These are phyloP conservation scores for Xylariomycetidae sp. DNA, from an alignment of 2,329 filamentous ascomycete genomes.

Conservation along the genomic window DNA sequence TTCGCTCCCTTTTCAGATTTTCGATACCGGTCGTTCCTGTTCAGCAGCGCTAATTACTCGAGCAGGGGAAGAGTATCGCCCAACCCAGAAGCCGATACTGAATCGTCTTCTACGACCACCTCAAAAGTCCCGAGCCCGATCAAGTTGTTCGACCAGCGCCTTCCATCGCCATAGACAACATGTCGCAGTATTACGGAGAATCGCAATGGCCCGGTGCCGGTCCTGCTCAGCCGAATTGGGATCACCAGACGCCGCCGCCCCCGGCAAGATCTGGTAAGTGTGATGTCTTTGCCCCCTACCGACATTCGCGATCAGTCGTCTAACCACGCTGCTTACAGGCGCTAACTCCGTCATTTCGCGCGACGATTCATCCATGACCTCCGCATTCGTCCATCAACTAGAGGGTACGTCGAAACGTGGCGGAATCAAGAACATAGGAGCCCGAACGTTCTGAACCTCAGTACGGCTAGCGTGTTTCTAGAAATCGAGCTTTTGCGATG, in stretches of 20 bases:
- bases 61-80: no score
- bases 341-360: conserved; percentile 69
- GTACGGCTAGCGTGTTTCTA: no score
- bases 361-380: conserved; percentile 70
- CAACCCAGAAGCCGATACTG: no score
- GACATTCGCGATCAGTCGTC: no score
- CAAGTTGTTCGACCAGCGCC: conserved; percentile 2
- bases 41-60: no score
- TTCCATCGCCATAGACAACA: conserved; percentile 8
- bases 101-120: conserved; percentile 1
- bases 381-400: conserved; percentile 81
- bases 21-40: no score
- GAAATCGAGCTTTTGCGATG: no score
- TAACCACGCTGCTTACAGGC: no score
- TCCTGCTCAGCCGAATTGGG: conserved; percentile 63
- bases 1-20: no score
- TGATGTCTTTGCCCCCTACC: not conserved
- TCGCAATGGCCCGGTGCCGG: conserved; percentile 28
- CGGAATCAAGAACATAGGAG: conserved; percentile 1
- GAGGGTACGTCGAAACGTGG: conserved; percentile 63
- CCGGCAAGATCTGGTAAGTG: conserved; percentile 63
- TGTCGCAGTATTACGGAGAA: conserved; percentile 32
- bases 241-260: conserved; percentile 64
- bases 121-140: no score
- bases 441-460: no score